Base-by-base conservation (phyloP, 139 green algal genomes). In the Chlamydomonas incerta region DNA sequence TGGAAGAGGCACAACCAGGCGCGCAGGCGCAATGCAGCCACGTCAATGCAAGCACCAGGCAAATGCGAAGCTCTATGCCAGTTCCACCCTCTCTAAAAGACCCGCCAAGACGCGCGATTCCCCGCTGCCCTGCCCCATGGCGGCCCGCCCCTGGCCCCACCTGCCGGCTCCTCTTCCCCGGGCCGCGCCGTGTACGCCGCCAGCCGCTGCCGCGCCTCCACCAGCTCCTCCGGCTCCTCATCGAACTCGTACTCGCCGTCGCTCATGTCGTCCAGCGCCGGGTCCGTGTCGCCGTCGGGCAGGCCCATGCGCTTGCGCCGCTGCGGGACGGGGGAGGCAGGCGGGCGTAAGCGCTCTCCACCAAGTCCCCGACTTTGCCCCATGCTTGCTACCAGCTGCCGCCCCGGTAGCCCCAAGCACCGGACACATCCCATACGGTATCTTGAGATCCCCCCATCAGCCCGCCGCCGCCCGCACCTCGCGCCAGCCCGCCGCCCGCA, bases 211-310 rank as follows among this genome's bases (percentile, higher is more conserved):
- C 93, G 80, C 50, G 93, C 93, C 18, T 79, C 86, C 46, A 92
- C 71, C 71, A 95, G 93, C 91, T 95, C 93, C 29, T 65, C 71
- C 0, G 93, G 91, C 11, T 95, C 93, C 66, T 89, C 72, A 0
- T 47, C 31, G 72, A 92, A 85, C 31, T 80, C 85, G 41, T 79
- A 90, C 41, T 92, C 90, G 26, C 74, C 69, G 71, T 94, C 90
- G 55, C 88, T 91, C 17, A 96, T 41, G 20, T 90, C 88, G 37
- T 97, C 95, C 72, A 97, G 87, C 72, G 87, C 92, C 13, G 94
- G 95, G 86, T 98, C 95, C 17, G 92, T 96, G 80, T 96, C 93
- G 3, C 93, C 95, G 23, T 90, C 85, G 0, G 92, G 81, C 82
- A 97, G 87, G 2, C 95, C 95, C 65, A 95, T 76, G 15, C 80